Percentiles rank a stretch among this genome's conserved stretches.
phyloP scores from a whole-genome alignment of 441 rosid species.

The Viola pubescens region DNA sequence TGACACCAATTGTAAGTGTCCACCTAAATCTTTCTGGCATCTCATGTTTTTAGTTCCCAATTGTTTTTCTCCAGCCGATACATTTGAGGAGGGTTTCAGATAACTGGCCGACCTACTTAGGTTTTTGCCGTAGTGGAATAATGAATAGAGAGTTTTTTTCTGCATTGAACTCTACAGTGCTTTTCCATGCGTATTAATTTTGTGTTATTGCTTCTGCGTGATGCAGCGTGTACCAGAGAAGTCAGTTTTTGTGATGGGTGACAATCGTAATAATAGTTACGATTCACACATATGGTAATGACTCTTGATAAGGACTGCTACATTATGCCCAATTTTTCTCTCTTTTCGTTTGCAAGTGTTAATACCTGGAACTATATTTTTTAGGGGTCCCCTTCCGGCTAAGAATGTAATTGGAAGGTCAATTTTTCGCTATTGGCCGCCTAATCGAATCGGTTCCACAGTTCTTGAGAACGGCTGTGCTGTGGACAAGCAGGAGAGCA shows the following conservation, averaged over 20 bases:
- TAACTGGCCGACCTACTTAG: neutral
- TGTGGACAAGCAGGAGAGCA: constrained; percentile 39
- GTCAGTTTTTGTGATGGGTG: constrained; percentile 94
- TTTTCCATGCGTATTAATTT: neutral
- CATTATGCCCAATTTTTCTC: neutral
- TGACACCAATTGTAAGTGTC: constrained; percentile 71
- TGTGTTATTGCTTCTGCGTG: neutral
- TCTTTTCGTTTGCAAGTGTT: neutral
- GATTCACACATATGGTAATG: constrained; percentile 92
- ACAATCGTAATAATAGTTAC: constrained; percentile 88
- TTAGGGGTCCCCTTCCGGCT: constrained; percentile 87
- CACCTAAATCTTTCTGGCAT: neutral
- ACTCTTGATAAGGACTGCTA: neutral
- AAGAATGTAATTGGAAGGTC: constrained; percentile 92
- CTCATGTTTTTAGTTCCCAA: neutral
- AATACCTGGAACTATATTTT: constrained; percentile 5
- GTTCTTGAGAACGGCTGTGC: constrained; percentile 56
- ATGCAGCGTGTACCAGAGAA: constrained; percentile 72
- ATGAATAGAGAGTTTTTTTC: neutral
- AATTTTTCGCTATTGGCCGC: constrained; percentile 89
- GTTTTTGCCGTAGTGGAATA: neutral
- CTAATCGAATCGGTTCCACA: constrained; percentile 62
- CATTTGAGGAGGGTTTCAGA: neutral
- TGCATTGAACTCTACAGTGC: neutral
- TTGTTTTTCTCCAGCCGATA: neutral